phyloP scores from a whole-genome alignment of 1,139 yeast species.

The Candida sanyaensis region DNA sequence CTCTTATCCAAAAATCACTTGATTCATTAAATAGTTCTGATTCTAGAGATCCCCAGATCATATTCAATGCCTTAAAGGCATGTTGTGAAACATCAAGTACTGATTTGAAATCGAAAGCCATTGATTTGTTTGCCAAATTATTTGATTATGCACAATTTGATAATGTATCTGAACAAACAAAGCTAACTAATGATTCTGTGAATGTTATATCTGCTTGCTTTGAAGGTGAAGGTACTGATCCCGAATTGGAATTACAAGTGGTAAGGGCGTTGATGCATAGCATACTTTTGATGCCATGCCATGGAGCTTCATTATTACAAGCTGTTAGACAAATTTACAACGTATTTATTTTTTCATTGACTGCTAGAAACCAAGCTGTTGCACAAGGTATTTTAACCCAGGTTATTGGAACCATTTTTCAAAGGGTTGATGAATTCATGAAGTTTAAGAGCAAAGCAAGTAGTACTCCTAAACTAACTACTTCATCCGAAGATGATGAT shows the following conservation, averaged over 20 bases:
- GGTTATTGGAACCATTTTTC: conserved; percentile 83
- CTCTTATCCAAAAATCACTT: conserved; percentile 36
- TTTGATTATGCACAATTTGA: conserved; percentile 47
- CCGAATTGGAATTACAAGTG: conserved; percentile 86
- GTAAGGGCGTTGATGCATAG: conserved; percentile 90
- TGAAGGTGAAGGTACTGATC: conserved; percentile 90
- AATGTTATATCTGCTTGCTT: conserved; percentile 84
- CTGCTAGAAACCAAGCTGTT: conserved; percentile 83
- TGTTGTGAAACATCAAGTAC: conserved; percentile 31
- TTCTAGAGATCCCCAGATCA: conserved; percentile 34
- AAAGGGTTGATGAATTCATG: conserved; percentile 54
- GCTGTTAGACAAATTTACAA: conserved; percentile 94
- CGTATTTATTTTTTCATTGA: conserved; percentile 81
- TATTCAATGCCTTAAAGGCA: conserved; percentile 44
- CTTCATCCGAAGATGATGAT: conserved; percentile 18
- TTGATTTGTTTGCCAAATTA: conserved; percentile 47
- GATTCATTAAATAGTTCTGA: conserved; percentile 32
- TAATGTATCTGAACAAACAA: conserved; percentile 43
- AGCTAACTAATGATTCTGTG: conserved; percentile 80
- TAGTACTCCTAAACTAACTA: conserved; percentile 21
- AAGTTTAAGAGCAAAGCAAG: conserved; percentile 19
- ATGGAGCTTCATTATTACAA: conserved; percentile 84
- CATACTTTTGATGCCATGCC: conserved; percentile 80
- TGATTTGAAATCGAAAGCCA: conserved; percentile 40
- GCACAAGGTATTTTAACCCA: conserved; percentile 97